Conservation (phyloP, 805 yeast species). For the Saturnispora dispora region DNA sequence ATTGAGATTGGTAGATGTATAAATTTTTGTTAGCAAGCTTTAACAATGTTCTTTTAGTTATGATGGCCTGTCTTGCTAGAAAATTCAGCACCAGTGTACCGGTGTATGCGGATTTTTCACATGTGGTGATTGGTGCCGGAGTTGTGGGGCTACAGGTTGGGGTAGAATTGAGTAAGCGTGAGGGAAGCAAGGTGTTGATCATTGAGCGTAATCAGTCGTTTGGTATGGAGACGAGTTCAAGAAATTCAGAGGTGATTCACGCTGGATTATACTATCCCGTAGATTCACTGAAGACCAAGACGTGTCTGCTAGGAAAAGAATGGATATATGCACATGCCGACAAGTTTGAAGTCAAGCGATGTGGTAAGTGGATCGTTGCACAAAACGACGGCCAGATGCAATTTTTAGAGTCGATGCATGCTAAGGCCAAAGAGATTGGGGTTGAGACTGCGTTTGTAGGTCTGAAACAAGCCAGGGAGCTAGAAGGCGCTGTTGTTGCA, state of each 20-base stretch:
- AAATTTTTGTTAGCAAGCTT: not conserved
- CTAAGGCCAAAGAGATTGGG: not conserved
- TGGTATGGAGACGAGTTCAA: constrained; percentile 79
- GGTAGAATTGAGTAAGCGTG: not conserved
- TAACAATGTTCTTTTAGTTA: not conserved
- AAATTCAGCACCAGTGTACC: not conserved
- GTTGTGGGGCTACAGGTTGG: constrained; percentile 3
- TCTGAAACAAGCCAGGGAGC: not conserved
- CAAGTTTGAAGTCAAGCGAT: constrained; percentile 49
- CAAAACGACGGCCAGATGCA: constrained; percentile 57
- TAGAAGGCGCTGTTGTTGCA: not conserved
- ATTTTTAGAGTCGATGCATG: constrained; percentile 46
- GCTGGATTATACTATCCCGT: constrained; percentile 81
- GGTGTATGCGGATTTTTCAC: constrained; percentile 13
- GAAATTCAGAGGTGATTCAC: constrained; percentile 90
- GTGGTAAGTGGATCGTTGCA: constrained; percentile 88
- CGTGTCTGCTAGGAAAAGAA: constrained; percentile 71
- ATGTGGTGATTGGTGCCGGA: constrained; percentile 17
- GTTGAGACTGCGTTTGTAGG: not conserved
- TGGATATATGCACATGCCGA: constrained; percentile 46
- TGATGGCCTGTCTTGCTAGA: not conserved
- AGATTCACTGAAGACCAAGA: constrained; percentile 52
- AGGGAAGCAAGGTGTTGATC: constrained; percentile 41
- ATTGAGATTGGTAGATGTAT: not conserved
- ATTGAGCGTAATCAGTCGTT: constrained; percentile 57